Evolutionary conservation across 2,329 filamentous ascomycete species (phyloP).

Genomic region (Exophiala sideris): DNA sequence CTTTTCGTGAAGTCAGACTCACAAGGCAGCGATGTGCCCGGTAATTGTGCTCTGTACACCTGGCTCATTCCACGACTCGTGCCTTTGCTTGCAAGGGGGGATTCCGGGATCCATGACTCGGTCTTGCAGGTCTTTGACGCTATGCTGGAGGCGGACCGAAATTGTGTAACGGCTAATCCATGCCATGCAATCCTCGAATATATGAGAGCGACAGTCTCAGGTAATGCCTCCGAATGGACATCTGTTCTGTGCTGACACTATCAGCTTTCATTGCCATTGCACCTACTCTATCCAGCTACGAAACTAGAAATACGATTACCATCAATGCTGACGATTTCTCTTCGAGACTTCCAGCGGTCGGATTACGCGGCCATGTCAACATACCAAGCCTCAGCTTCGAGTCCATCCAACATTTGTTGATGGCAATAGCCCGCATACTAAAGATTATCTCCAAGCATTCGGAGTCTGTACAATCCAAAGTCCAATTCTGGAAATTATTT

Average conservation of each 20-base stretch:
- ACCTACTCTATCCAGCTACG: background rate
- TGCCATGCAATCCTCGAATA: slow-evolving; percentile 9
- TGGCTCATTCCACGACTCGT: slow-evolving; percentile 55
- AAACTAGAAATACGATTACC: slow-evolving; percentile 11
- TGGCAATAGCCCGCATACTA: slow-evolving; percentile 10
- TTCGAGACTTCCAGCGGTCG: background rate
- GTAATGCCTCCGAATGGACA: slow-evolving; percentile 1
- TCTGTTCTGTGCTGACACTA: background rate
- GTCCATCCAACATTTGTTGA: slow-evolving; percentile 5
- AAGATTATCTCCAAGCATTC: slow-evolving; percentile 13
- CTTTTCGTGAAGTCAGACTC: slow-evolving; percentile 62
- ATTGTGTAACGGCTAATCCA: slow-evolving; percentile 1
- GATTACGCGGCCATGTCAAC: background rate
- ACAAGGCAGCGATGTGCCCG: slow-evolving; percentile 2
- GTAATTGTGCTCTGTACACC: slow-evolving; percentile 46
- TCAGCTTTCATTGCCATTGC: slow-evolving; percentile 10
- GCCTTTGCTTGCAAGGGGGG: slow-evolving; percentile 38
- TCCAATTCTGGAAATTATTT: slow-evolving; percentile 16
- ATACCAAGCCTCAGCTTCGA: slow-evolving; percentile 15
- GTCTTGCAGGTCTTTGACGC: slow-evolving; percentile 9
- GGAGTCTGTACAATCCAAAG: slow-evolving; percentile 2
- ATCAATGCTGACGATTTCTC: slow-evolving; percentile 18
- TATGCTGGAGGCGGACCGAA: slow-evolving; percentile 14
- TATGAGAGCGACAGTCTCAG: slow-evolving; percentile 10
- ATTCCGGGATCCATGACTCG: slow-evolving; percentile 6